Evolutionary conservation across 306 rosid species (phyloP).

Genomic region (Pueraria montana): DNA sequence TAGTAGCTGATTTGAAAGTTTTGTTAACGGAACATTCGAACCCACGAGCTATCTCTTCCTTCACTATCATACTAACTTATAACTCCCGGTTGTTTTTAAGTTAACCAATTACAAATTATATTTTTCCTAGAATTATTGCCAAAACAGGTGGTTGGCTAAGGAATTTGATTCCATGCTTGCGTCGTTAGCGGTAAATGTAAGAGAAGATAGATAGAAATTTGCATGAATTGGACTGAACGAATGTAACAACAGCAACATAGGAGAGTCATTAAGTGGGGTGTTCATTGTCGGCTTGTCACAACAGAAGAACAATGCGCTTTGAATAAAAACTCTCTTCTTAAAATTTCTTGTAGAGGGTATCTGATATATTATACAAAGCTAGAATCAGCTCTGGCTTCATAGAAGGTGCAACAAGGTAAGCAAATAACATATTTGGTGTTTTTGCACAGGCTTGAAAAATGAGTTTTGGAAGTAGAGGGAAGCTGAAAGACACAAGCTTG

Average conservation of each 20-base stretch:
- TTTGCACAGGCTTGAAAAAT: slow-evolving; percentile 33
- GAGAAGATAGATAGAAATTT: slow-evolving; percentile 18
- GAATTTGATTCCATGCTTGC: not conserved
- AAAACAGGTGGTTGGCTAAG: not conserved
- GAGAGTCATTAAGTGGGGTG: slow-evolving; percentile 34
- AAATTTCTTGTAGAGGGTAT: not conserved
- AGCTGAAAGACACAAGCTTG: slow-evolving; percentile 49
- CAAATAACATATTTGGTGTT: not conserved
- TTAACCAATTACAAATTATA: not conserved
- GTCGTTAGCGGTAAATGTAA: slow-evolving; percentile 7
- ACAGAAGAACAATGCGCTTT: not conserved
- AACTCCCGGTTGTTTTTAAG: too few relatives aligned
- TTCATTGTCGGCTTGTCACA: slow-evolving; percentile 34
- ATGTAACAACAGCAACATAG: not conserved
- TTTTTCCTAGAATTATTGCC: not conserved
- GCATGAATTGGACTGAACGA: not conserved
- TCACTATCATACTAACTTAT: too few relatives aligned
- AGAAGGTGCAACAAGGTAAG: slow-evolving; percentile 13
- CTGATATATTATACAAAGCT: not conserved
- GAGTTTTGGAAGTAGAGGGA: slow-evolving; percentile 57
- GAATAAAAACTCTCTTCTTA: not conserved
- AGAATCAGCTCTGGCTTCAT: not conserved
- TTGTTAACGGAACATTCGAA: too few relatives aligned
- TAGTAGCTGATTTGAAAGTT: too few relatives aligned
- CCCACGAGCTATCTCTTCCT: too few relatives aligned